Evolutionary conservation across 495 filamentous ascomycete genomes (phyloP), one percentile per base, ranked within the genome.

Genomic region (Hypoxylon cercidicola): DNA sequence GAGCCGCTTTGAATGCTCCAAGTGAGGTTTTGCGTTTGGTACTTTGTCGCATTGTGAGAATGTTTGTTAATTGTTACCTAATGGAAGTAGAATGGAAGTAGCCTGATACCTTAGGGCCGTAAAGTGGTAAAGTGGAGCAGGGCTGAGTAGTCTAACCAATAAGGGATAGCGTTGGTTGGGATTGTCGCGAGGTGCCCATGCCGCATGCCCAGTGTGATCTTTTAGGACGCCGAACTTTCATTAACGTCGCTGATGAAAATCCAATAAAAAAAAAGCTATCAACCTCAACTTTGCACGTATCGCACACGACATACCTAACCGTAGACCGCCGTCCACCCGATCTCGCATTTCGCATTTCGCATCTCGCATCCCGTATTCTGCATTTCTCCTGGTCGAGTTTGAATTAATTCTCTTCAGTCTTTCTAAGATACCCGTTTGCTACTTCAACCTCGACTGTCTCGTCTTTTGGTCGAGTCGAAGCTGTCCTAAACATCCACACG

Each of bases 181-280:
- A 68, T 68, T 62, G 65, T 68, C 59, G 64, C 64, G 64, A 67
- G 37, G 39, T 61, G 56, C 52, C 53, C 51, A 30, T 61, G 56
- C 52, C 53, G 45, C 51, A 49, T 47, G 18, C 64, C 54, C 49
- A 48, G 64, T 68, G 30, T 35, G 40, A 60, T 64, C 59, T 59
- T 64, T 68, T 68, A 32, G 3, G 47, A 25, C 52, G 44, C 59
- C 59, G 58, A 68, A 68, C 65, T 49, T 68, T 55, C 40, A 46
- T 55, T 60, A 34, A 62, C 64, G 59, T 54, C 52, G 52, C 41
- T 35, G 47, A 49, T 37, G 44, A 68, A 68, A 63, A 60, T 59
- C 23, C 37, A 32, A 32, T 16, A 40, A 40, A 41, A 62, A 56
- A 52, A 67, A 68, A 55, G 51, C 25, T 66, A 46, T 39, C 34